Evolutionary conservation across 108 stramenopile species (phyloP), one percentile per base, ranked within the genome.

Genomic region (Skeletonema menzelii): DNA sequence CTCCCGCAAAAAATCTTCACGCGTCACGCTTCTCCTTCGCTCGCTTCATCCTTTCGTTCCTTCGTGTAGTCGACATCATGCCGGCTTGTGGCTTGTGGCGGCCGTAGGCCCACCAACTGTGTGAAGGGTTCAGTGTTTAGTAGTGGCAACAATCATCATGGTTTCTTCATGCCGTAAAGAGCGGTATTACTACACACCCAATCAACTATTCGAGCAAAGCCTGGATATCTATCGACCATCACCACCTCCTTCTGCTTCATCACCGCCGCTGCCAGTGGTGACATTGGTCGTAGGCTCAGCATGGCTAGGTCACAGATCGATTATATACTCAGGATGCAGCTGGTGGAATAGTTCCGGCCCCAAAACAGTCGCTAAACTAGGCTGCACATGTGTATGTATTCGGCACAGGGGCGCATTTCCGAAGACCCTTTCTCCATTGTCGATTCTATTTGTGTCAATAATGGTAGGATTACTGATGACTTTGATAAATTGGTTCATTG

Each of bases 331-430:
- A 5, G 74, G 60, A 13, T 88, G 87, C 1, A 73, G 67, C 4
- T 90, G 89, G 89, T 90, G 89, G 89, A 90, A 90, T 64, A 76
- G 84, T 2, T 67, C 73, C 0, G 85, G 84, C 13, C 85, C 89
- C 0, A 77, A 59, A 22, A 53, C 77, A 1, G 63, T 90, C 35
- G 84, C 87, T 15, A 62, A 60, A 13, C 53, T 83, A 26, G 85
- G 87, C 10, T 76, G 68, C 30, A 42, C 72, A 13, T 86, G 82
- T 47, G 74, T 90, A 12, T 86, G 82, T 38, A 83, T 90, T 63
- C 87, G 89, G 12, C 89, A 90, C 67, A 80, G 86, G 47, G 88
- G 88, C 26, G 77, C 75, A 8, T 90, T 86, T 65, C 72, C 76
- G 22, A 61, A 75, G 60, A 22, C 69, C 38, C 63, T 57, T 27